Conservation (phyloP, 306 rosid genomes). For the Casuarina equisetifolia region DNA sequence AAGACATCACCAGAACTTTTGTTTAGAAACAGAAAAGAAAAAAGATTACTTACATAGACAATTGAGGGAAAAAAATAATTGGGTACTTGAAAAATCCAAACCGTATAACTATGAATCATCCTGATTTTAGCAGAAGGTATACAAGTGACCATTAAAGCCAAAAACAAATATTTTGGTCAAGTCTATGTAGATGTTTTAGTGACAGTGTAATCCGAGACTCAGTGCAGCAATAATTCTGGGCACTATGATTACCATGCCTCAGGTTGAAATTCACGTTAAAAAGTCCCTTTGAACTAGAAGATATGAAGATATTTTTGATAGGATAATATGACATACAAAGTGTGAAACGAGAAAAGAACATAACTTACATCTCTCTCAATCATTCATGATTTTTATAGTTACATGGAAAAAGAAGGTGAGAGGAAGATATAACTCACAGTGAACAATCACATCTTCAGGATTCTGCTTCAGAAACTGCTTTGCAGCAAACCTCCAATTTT, state of each 20-base stretch:
- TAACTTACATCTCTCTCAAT: not conserved
- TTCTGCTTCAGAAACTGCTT: constrained; percentile 54
- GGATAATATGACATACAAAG: not conserved
- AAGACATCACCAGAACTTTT: not conserved
- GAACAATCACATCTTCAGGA: constrained; percentile 69
- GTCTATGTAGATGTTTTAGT: too few relatives aligned
- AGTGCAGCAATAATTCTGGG: too few relatives aligned
- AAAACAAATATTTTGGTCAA: too few relatives aligned
- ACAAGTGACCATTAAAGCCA: not conserved
- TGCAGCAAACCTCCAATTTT: constrained; percentile 80
- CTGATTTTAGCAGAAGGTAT: not conserved
- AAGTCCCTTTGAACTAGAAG: not conserved
- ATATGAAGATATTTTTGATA: too few relatives aligned
- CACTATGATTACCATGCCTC: too few relatives aligned
- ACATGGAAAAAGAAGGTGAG: not conserved
- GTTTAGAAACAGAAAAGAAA: not conserved
- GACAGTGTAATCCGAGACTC: too few relatives aligned
- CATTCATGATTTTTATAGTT: not conserved
- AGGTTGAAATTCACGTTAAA: too few relatives aligned
- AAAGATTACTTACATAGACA: not conserved
- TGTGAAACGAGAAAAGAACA: not conserved
- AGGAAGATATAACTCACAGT: constrained; percentile 55
- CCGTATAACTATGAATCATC: not conserved
- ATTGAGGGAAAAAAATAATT: not conserved
- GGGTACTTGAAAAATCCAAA: not conserved